Conservation (phyloP, 1,284 basidiomycete genomes). For the Exobasidium rhododendri region DNA sequence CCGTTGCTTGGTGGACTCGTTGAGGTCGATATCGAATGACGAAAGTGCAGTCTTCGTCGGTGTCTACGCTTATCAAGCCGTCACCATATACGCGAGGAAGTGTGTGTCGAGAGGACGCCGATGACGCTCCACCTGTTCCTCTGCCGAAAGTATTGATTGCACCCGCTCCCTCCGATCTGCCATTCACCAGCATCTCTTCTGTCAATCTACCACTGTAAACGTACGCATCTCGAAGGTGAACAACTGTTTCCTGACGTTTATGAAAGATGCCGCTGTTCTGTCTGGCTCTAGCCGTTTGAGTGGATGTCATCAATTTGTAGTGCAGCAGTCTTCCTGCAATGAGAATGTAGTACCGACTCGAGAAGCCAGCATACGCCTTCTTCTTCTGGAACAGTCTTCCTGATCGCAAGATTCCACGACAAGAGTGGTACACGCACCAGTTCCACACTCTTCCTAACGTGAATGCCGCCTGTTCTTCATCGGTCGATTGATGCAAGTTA, state of each 20-base stretch:
- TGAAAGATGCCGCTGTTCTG: constrained; percentile 53
- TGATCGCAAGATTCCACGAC: constrained; percentile 67
- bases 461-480: constrained; percentile 57
- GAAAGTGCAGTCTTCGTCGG: constrained; percentile 54
- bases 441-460: constrained; percentile 68
- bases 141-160: constrained; percentile 11
- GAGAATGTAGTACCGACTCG: constrained; percentile 40
- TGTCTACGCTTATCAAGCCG: constrained; percentile 44
- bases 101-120: constrained; percentile 15
- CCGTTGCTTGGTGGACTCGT: constrained; percentile 20
- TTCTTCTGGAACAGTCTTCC: constrained; percentile 68
- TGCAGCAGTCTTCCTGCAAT: constrained; percentile 45
- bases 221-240: constrained; percentile 50
- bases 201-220: constrained; percentile 49
- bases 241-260: constrained; percentile 42
- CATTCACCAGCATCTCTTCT: constrained; percentile 35
- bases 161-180: constrained; percentile 28
- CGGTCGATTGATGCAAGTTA: neutral
- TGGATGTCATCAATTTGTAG: constrained; percentile 45
- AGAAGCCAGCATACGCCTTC: constrained; percentile 37
- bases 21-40: constrained; percentile 47
- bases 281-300: constrained; percentile 40
- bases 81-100: constrained; percentile 50
- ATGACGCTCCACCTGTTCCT: constrained; percentile 16
- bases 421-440: constrained; percentile 74